Conservation (phyloP, 164 flowering plant genomes). For the Echeveria elegans region DNA sequence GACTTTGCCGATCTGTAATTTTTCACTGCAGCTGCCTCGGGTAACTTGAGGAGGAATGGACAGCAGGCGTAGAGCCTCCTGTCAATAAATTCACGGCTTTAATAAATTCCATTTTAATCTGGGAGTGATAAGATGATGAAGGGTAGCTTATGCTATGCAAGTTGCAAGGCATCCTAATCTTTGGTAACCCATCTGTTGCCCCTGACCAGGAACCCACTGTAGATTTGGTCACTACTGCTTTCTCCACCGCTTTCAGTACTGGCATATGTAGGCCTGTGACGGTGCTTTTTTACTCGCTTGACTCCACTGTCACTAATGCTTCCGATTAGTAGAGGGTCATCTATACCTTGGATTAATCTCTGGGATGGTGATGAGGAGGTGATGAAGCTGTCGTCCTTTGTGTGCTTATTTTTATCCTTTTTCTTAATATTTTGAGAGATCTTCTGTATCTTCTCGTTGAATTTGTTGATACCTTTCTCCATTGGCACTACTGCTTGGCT, state of each 20-base stretch:
- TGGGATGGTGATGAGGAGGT: not conserved
- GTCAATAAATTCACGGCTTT: not conserved
- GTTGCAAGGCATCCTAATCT: slow-evolving; percentile 29
- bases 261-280: slow-evolving; percentile 58
- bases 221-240: slow-evolving; percentile 73
- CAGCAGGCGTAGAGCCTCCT: not conserved
- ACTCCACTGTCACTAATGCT: slow-evolving; percentile 58
- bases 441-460: slow-evolving; percentile 73
- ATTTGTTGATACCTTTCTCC: slow-evolving; percentile 77
- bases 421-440: slow-evolving; percentile 8
- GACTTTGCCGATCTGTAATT: not conserved
- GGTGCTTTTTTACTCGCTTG: slow-evolving; percentile 56
- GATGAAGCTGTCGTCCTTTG: not conserved
- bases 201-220: slow-evolving; percentile 47
- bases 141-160: not conserved
- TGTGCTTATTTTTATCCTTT: not conserved
- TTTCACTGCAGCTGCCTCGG: not conserved
- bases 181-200: slow-evolving; percentile 83
- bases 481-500: slow-evolving; percentile 85
- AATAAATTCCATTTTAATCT: not conserved
- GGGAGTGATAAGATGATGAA: not conserved
- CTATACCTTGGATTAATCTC: not conserved
- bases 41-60: not conserved
- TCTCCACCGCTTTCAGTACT: slow-evolving; percentile 94
- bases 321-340: not conserved